Base-by-base conservation (phyloP, 805 yeast species). In the Candida krabiensis region DNA sequence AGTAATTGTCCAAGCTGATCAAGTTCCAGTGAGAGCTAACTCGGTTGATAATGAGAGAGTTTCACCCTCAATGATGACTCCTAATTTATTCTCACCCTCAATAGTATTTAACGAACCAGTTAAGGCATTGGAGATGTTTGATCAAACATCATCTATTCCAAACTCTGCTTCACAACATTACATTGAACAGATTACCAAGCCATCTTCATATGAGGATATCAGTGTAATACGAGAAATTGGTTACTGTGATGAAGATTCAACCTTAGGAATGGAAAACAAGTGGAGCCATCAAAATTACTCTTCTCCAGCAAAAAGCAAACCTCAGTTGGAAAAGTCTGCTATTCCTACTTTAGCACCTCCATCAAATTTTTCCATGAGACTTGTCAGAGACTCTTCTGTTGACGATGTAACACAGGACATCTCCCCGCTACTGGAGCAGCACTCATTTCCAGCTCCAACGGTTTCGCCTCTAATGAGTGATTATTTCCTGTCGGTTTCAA, bases 21-120 rank as follows among this genome's bases (percentile, higher is more conserved):
- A 21, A 11, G 11, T 8, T 11, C 24, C 24, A 21, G 35, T 35
- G n/a, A 21, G 22, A 9, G 35, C 35, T 9, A 37, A 35, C 2
- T 35, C 35, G 4, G 26, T 36, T 14, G 34, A 26, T 19, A 24
- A 33, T 21, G n/a, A 12, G 15, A 27, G 30, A 9, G 32, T 27
- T 14, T 25, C 33, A 8, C 29, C 34, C 27, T n/a, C 33, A 12
- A 28, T 46, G 22, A 49, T 58, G 54, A 60, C 63, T 9, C 64
- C 62, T 2, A 47, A 49, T 25, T 24, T 56, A 15, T 51, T 56
- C 23, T 59, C 64, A 6, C 63, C 64, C n/a, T 47, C 55, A 3
- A 41, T 60, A 44, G 53, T 49, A 3, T 53, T 46, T 39, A 48
- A 47, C 30, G 56, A 56, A 24, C 62, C 61, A 5, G 49, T 49